phyloP scores from a whole-genome alignment of 2,329 filamentous ascomycete genomes.

The Xylariaceae sp. region DNA sequence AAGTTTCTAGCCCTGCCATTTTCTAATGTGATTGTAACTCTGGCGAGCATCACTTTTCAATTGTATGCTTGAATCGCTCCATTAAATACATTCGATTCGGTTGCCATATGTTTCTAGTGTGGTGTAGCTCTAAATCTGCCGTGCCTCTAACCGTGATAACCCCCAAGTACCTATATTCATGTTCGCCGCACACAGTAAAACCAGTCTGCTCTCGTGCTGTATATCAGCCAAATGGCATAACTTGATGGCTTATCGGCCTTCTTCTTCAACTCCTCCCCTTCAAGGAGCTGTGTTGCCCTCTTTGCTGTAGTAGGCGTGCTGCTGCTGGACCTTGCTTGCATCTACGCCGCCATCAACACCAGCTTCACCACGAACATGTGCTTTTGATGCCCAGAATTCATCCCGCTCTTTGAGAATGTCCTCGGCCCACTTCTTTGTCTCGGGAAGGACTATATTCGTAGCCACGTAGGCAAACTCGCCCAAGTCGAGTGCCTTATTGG shows the following conservation, averaged over 20 bases:
- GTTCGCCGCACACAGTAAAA: not conserved
- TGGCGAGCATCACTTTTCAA: too few relatives aligned
- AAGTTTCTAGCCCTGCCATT: too few relatives aligned
- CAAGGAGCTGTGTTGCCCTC: slow-evolving; percentile 11
- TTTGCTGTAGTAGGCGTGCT: slow-evolving; percentile 46
- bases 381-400: slow-evolving; percentile 59
- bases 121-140: not conserved
- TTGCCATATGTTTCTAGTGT: not conserved
- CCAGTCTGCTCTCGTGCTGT: not conserved
- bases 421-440: slow-evolving; percentile 74
- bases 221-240: not conserved
- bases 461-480: slow-evolving; percentile 83
- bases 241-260: not conserved
- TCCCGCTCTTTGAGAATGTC: slow-evolving; percentile 72
- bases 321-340: slow-evolving; percentile 35
- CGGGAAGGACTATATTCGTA: slow-evolving; percentile 63
- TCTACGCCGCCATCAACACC: slow-evolving; percentile 38
- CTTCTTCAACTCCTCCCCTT: not conserved
- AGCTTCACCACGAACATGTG: slow-evolving; percentile 42
- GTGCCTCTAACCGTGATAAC: not conserved
- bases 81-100: too few relatives aligned
- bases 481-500: slow-evolving; percentile 63
- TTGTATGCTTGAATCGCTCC: too few relatives aligned
- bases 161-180: not conserved
- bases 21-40: too few relatives aligned